phyloP scores from a whole-genome alignment of 2,329 filamentous ascomycete genomes.

The Aspergillus hiratsukae region DNA sequence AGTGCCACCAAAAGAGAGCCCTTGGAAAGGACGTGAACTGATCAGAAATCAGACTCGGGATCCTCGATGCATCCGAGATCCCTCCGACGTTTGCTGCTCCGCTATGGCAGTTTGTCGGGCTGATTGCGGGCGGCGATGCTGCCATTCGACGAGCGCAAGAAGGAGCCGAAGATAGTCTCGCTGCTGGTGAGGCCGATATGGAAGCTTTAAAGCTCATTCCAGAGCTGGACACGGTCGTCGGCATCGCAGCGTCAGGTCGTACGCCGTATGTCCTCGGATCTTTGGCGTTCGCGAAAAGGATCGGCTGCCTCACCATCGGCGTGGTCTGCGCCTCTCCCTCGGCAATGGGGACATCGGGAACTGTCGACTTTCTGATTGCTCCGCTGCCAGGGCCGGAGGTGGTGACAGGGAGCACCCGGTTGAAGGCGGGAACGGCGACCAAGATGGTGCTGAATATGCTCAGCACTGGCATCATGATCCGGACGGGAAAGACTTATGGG shows the following conservation, averaged over 20 bases:
- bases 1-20: neutral
- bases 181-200: conserved; percentile 29
- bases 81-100: conserved; percentile 41
- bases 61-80: conserved; percentile 42
- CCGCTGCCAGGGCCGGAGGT: conserved; percentile 42
- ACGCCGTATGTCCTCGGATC: conserved; percentile 42
- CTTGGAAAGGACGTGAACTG: no score
- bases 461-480: conserved; percentile 42
- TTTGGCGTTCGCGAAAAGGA: conserved; percentile 30
- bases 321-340: conserved; percentile 38
- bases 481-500: conserved; percentile 40
- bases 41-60: conserved; percentile 28
- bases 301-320: conserved; percentile 37
- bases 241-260: conserved; percentile 42
- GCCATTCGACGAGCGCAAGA: conserved; percentile 40
- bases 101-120: conserved; percentile 36
- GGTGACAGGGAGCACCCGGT: conserved; percentile 44
- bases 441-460: conserved; percentile 45
- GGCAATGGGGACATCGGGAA: conserved; percentile 22
- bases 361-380: conserved; percentile 32
- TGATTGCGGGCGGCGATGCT: conserved; percentile 42
- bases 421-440: conserved; percentile 45
- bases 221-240: conserved; percentile 36
- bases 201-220: conserved; percentile 24
- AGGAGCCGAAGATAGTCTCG: conserved; percentile 38